Evolutionary conservation across 208 protist species (phyloP).

Genomic region (Crithidia bombi): DNA sequence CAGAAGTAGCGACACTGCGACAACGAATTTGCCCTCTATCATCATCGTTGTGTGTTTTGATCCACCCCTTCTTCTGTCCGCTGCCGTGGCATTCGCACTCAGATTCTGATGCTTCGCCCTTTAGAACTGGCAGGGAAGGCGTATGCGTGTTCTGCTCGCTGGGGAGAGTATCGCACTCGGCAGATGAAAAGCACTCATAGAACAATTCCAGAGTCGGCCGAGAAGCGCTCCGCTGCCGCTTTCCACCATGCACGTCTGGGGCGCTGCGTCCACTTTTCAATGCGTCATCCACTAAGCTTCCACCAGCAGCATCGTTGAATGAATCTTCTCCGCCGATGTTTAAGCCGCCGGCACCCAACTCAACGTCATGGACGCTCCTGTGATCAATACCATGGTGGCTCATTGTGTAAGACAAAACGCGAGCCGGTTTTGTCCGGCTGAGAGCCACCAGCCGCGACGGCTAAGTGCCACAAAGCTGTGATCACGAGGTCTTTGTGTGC

Average conservation of each 20-base stretch:
- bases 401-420: background rate
- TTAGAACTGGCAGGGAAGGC: background rate
- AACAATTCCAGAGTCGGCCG: background rate
- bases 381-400: background rate
- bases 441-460: too few relatives aligned
- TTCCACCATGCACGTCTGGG: background rate
- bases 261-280: background rate
- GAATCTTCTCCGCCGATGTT: background rate
- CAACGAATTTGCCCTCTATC: too few relatives aligned
- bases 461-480: background rate
- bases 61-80: background rate
- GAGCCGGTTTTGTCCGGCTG: background rate
- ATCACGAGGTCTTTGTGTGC: too few relatives aligned
- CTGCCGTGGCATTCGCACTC: conserved; percentile 1
- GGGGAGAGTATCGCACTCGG: background rate
- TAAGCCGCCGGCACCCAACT: background rate
- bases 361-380: background rate
- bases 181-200: background rate
- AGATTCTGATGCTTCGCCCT: background rate
- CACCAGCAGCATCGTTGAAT: background rate
- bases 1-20: too few relatives aligned
- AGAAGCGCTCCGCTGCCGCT: background rate
- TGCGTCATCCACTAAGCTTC: background rate
- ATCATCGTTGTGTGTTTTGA: too few relatives aligned
- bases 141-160: background rate